Conservation (phyloP, 306 rosid species). For the Cicer yamashitae region DNA sequence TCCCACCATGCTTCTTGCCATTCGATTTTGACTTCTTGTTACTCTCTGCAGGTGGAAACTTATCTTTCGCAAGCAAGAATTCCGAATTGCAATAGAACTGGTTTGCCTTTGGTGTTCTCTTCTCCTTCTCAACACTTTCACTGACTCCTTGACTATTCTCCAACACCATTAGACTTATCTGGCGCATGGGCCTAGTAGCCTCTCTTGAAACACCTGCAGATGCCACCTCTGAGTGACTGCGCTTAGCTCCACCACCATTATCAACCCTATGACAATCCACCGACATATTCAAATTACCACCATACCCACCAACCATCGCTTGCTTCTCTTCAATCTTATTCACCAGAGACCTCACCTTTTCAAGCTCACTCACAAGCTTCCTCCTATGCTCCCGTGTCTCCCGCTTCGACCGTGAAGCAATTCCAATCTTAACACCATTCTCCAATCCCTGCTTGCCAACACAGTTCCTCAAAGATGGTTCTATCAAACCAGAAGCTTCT, state of each 20-base stretch:
- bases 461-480: conserved; percentile 47
- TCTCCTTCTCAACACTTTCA: conserved; percentile 88
- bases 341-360: conserved; percentile 66
- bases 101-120: conserved; percentile 95
- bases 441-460: conserved; percentile 40
- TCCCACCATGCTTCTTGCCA: conserved; percentile 72
- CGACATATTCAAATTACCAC: conserved; percentile 49
- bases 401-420: conserved; percentile 58
- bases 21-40: conserved; percentile 76
- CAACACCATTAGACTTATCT: conserved; percentile 61
- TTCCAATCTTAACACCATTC: conserved; percentile 49
- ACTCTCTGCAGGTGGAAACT: conserved; percentile 87
- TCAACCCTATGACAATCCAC: conserved; percentile 48
- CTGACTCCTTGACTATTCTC: conserved; percentile 70
- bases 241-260: conserved; percentile 58
- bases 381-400: conserved; percentile 62
- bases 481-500: conserved; percentile 39
- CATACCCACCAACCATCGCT: conserved; percentile 53
- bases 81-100: conserved; percentile 85
- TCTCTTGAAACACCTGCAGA: conserved; percentile 62
- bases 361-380: conserved; percentile 71
- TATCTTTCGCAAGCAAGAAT: conserved; percentile 92
- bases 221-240: conserved; percentile 68
- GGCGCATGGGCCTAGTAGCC: conserved; percentile 67
- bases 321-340: conserved; percentile 75